phyloP scores from a whole-genome alignment of 345 rosid genomes.

The Schrenkiella parvula region DNA sequence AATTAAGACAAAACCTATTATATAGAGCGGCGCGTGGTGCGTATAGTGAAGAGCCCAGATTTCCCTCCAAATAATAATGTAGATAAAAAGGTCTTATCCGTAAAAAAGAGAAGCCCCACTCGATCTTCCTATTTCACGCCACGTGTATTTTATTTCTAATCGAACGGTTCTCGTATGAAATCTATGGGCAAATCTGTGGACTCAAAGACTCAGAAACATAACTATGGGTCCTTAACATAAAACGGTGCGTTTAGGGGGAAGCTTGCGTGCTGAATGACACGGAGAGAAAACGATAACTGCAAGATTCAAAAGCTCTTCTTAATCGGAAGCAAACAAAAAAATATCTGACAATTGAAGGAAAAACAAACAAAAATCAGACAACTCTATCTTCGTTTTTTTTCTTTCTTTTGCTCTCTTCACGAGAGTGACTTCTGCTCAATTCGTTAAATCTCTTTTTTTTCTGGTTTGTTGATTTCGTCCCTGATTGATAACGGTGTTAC shows the following conservation, averaged over 20 bases:
- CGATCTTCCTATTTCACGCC: neutral
- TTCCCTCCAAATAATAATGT: slow-evolving; percentile 28
- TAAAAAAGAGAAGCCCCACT: neutral
- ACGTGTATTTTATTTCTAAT: slow-evolving; percentile 32
- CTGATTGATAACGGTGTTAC: neutral
- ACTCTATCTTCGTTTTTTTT: neutral
- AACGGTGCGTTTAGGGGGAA: neutral
- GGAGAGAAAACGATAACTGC: slow-evolving; percentile 17
- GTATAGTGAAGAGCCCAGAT: slow-evolving; percentile 4
- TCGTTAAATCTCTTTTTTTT: neutral
- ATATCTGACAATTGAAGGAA: neutral
- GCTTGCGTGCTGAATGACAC: slow-evolving; percentile 34
- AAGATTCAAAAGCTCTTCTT: slow-evolving; percentile 5
- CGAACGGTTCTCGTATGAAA: slow-evolving; percentile 11
- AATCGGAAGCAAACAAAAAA: slow-evolving; percentile 19
- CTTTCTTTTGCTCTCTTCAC: neutral
- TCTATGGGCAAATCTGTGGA: slow-evolving; percentile 21
- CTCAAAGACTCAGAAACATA: slow-evolving; percentile 8
- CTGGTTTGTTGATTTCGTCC: neutral
- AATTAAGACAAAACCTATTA: neutral
- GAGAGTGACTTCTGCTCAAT: slow-evolving; percentile 20
- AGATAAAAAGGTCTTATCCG: slow-evolving; percentile 33
- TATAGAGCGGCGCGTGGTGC: slow-evolving; percentile 16
- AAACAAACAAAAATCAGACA: neutral
- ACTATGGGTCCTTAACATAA: neutral